These are phyloP conservation scores for Penicillium sp. DNA, from an alignment of 2,329 filamentous ascomycete genomes.

Conservation along the genomic window DNA sequence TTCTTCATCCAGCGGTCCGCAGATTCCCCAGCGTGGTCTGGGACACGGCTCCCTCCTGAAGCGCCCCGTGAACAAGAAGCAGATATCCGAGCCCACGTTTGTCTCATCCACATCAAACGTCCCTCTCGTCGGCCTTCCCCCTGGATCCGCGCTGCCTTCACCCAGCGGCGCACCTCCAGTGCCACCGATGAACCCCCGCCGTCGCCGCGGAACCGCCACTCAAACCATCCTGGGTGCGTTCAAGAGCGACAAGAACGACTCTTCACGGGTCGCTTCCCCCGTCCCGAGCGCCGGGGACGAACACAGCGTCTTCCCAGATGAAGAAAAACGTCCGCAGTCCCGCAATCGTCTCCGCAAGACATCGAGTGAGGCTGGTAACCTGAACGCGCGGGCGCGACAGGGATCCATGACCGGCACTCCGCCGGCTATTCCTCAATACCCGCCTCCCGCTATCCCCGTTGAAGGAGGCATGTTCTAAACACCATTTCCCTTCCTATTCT, in stretches of 20 bases:
- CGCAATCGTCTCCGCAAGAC: constrained; percentile 22
- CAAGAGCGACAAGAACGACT: constrained; percentile 35
- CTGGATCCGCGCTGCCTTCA: constrained; percentile 55
- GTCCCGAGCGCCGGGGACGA: constrained; percentile 17
- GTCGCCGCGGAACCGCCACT: constrained; percentile 49
- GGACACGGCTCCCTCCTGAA: constrained; percentile 45
- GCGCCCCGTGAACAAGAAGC: constrained; percentile 57
- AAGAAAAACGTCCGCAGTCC: constrained; percentile 39
- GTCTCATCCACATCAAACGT: constrained; percentile 55
- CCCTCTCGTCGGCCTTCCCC: constrained; percentile 56
- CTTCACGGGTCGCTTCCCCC: constrained; percentile 22
- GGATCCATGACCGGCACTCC: constrained; percentile 32
- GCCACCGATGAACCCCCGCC: constrained; percentile 59
- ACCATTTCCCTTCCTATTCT: background rate
- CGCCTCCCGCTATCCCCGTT: constrained; percentile 28
- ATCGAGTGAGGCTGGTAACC: constrained; percentile 44
- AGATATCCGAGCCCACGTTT: constrained; percentile 60
- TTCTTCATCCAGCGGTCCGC: constrained; percentile 17
- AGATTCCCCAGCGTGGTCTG: constrained; percentile 29
- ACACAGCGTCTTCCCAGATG: constrained; percentile 25
- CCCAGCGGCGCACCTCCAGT: constrained; percentile 50
- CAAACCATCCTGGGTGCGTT: constrained; percentile 40
- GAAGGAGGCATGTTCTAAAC: constrained; percentile 41
- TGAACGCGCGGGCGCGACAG: constrained; percentile 46
- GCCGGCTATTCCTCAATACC: constrained; percentile 33